phyloP scores from a whole-genome alignment of 2,329 filamentous ascomycete genomes.

The Colletotrichum falcatum region DNA sequence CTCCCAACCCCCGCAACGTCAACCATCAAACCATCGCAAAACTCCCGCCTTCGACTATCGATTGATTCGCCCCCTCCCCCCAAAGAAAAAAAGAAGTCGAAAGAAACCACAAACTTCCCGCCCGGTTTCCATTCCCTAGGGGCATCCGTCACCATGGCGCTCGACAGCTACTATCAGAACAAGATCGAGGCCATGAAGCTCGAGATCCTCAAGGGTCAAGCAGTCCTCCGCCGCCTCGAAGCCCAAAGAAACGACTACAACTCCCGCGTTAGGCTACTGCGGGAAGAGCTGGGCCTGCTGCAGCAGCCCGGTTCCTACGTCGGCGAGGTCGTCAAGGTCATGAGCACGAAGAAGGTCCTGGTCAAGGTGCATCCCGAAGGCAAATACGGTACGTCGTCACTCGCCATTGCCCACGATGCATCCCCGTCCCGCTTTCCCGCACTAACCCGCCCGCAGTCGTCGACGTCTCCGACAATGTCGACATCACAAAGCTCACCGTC shows the following conservation, averaged over 20 bases:
- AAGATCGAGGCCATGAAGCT: slow-evolving; percentile 99
- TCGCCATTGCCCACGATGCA: neutral
- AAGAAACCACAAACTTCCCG: slow-evolving; percentile 2
- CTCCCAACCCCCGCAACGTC: slow-evolving; percentile 28
- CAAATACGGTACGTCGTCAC: slow-evolving; percentile 88
- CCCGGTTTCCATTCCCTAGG: slow-evolving; percentile 39
- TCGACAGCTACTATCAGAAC: slow-evolving; percentile 99
- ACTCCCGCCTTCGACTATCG: slow-evolving; percentile 16
- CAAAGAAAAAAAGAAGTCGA: too few relatives aligned
- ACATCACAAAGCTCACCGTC: slow-evolving; percentile 94
- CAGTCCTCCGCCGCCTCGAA: slow-evolving; percentile 92
- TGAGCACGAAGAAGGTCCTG: slow-evolving; percentile 99
- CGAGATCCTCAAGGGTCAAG: slow-evolving; percentile 99
- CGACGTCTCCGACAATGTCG: slow-evolving; percentile 93
- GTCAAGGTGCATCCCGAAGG: slow-evolving; percentile 99
- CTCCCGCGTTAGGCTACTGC: slow-evolving; percentile 91
- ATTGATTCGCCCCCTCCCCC: slow-evolving; percentile 21
- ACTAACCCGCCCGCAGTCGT: slow-evolving; percentile 72
- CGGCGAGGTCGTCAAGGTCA: slow-evolving; percentile 99
- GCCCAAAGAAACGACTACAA: slow-evolving; percentile 99
- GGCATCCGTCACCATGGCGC: slow-evolving; percentile 80
- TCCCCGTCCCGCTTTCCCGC: neutral
- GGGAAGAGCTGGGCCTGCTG: slow-evolving; percentile 94
- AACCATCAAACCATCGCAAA: slow-evolving; percentile 37
- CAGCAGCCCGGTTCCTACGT: slow-evolving; percentile 99